Evolutionary conservation across 345 rosid species (phyloP), one percentile per base, ranked within the genome.

Genomic region (Gossypium arboreum): DNA sequence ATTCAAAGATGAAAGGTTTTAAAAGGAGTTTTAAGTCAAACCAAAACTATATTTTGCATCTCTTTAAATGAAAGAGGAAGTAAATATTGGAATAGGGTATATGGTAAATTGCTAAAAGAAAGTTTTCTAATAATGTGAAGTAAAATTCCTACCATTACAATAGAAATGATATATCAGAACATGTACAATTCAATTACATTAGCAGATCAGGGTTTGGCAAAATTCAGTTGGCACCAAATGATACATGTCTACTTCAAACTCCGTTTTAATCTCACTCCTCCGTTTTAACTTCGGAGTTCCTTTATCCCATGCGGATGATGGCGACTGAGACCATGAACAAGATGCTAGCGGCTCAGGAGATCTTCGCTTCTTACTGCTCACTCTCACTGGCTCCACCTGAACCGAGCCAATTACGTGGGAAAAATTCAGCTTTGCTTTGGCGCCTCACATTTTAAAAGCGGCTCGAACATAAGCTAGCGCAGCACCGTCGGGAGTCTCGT

Each of bases 401-500:
- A 2, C 12, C 3, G 76, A 78, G 43, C 81, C 84, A 2, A 81
- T 60, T 29, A 78, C 55, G 52, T 77, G 83, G 12, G 83, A 83
- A 25, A 83, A 83, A 34, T 83, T 83, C 4, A 80, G 80, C 67
- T 76, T 72, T 5, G 83, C 83, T 75, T 75, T 80, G 0, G 86
- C 45, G 41, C 86, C 86, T 15, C 82, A 73, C 74, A 83, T 72
- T 29, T 73, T 64, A 12, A 80, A 83, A 12, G 86, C 83, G 0
- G 83, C 82, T 57, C 57, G 45, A 12, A 78, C 83, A 12, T 73
- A 83, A 20, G 86, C 83, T 12, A 80, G 13, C 7, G 80, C 86
- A 0, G 80, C 80, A 25, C 87, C 89, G 72, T 85, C 86, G 0
- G 89, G 79, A 22, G 79, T 82, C 79, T 83, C 85, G 66, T 89